Evolutionary conservation across 164 flowering plant species (phyloP), one percentile per base, ranked within the genome.

Genomic region (Stephania cephalantha): DNA sequence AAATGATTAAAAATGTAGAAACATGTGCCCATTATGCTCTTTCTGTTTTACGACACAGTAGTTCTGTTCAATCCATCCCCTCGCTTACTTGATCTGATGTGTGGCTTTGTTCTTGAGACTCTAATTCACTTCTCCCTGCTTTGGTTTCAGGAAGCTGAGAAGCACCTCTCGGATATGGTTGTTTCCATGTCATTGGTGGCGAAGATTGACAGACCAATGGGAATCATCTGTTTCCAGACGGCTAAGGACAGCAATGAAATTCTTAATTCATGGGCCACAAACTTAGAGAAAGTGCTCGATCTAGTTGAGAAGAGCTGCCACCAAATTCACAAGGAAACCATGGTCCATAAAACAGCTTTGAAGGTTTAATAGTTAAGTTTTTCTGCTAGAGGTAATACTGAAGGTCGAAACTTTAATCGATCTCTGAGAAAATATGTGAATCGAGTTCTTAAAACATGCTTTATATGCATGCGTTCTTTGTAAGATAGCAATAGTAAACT

Each of bases 261-360:
- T 70, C 87, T 95, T 9, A 95, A 95, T 82, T 90, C 95, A 12
- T 93, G 99, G 99, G 82, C 99, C 8, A 46, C 65, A 77, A 95
- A 93, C 88, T 85, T 95, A 83, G 98, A 95, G 86, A 93, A 91
- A 85, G 83, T 95, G 79, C 97, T 92, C 58, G 98, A 92, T 80
- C 96, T 91, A 68, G 98, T 95, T 13, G 99, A 93, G 81, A 95
- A 95, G 89, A 93, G 97, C 78, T 93, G 99, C 87, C 98, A 93
- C 81, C 99, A 93, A 85, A 95, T 95, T 52, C 97, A 95, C 88
- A 93, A 93, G 84, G 99, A 95, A 77, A 95, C 90, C 70, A 92
- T 93, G 98, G 91, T 95, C 72, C 98, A 93, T 87, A 95, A 93
- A 83, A 88, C 96, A 45, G 74, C 75, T 65, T 30, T 73, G 69